Conservation (phyloP, 495 filamentous ascomycete genomes). For the Aspergillus sclerotioniger region DNA sequence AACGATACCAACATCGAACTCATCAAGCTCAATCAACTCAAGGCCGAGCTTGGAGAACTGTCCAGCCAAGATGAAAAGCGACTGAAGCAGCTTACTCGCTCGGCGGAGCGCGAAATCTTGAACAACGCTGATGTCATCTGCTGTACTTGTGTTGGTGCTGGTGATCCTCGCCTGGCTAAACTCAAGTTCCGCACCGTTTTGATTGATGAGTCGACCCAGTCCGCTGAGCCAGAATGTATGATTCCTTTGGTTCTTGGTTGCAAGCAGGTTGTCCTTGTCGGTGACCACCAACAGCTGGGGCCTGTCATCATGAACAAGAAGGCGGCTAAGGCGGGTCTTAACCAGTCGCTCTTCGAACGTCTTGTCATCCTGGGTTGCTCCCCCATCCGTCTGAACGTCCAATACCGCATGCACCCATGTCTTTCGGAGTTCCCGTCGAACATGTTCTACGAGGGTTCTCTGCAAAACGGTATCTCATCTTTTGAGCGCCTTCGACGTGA, state of each 20-base stretch:
- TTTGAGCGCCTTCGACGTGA: slow-evolving; percentile 84
- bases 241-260: slow-evolving; percentile 96
- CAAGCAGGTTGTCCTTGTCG: slow-evolving; percentile 97
- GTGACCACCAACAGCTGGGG: slow-evolving; percentile 97
- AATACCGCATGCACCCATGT: slow-evolving; percentile 99
- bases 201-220: slow-evolving; percentile 98
- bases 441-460: slow-evolving; percentile 98
- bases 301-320: slow-evolving; percentile 99
- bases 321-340: slow-evolving; percentile 93
- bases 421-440: slow-evolving; percentile 98
- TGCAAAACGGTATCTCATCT: slow-evolving; percentile 95
- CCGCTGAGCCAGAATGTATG: slow-evolving; percentile 99
- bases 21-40: slow-evolving; percentile 85
- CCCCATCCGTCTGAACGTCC: slow-evolving; percentile 91
- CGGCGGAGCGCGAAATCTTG: slow-evolving; percentile 92
- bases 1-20: slow-evolving; percentile 95
- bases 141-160: slow-evolving; percentile 97
- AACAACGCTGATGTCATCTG: slow-evolving; percentile 97
- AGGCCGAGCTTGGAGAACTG: slow-evolving; percentile 86
- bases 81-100: slow-evolving; percentile 88
- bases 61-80: slow-evolving; percentile 98
- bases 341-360: slow-evolving; percentile 96
- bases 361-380: slow-evolving; percentile 89
- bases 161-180: slow-evolving; percentile 91
- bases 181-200: slow-evolving; percentile 97